These are phyloP conservation scores for Talaromyces sp. DNA, from an alignment of 2,329 filamentous ascomycete genomes.

Conservation along the genomic window DNA sequence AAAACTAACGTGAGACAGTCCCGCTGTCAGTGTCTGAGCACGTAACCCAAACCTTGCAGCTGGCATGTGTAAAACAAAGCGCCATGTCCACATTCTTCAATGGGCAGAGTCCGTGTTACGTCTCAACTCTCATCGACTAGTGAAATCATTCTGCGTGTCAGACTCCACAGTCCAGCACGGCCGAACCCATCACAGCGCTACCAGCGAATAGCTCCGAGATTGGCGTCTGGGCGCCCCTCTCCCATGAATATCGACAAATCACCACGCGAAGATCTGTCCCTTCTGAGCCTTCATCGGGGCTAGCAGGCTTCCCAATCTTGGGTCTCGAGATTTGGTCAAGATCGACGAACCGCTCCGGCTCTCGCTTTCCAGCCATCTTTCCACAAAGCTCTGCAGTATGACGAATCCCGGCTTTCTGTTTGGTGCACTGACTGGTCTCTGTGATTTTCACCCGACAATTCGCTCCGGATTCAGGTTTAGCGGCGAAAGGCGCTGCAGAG, in stretches of 20 bases:
- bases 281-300: not conserved
- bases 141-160: not conserved
- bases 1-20: not conserved
- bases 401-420: conserved; percentile 1
- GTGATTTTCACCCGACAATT: not conserved
- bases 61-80: not conserved
- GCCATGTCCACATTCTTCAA: not conserved
- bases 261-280: conserved; percentile 9
- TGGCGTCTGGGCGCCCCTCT: conserved; percentile 5
- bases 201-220: conserved; percentile 6
- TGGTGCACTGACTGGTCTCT: not conserved
- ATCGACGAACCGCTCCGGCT: conserved; percentile 17
- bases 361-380: conserved; percentile 6
- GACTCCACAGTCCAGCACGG: not conserved
- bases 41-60: not conserved
- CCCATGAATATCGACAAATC: conserved; percentile 5
- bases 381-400: conserved; percentile 3
- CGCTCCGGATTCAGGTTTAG: conserved; percentile 7
- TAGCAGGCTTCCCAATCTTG: conserved; percentile 10
- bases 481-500: conserved; percentile 15
- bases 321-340: conserved; percentile 8
- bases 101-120: not conserved
- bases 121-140: not conserved
- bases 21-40: not conserved
- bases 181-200: conserved; percentile 1